phyloP scores from a whole-genome alignment of 208 protist species.

The Trypanosoma brucei region DNA sequence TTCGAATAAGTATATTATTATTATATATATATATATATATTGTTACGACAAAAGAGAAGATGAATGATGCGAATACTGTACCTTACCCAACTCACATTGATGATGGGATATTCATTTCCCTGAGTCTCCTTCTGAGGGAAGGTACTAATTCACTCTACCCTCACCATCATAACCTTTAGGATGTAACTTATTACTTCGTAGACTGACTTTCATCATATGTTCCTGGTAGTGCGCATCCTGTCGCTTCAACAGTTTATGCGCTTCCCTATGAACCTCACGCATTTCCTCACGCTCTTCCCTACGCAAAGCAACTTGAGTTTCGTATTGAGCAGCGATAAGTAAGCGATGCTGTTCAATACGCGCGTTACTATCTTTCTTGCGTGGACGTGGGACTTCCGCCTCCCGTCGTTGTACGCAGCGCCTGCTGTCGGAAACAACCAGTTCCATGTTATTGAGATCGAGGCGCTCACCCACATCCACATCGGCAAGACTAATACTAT shows the following conservation, averaged over 20 bases:
- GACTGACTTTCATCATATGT: conserved; percentile 55
- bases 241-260: conserved; percentile 32
- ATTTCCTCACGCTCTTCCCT: conserved; percentile 67
- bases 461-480: conserved; percentile 30
- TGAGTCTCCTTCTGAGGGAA: no score
- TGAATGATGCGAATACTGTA: no score
- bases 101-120: no score
- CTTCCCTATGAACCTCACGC: conserved; percentile 41
- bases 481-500: conserved; percentile 59
- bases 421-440: conserved; percentile 24
- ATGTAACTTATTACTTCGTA: conserved; percentile 83
- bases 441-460: conserved; percentile 29
- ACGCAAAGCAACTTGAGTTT: conserved; percentile 47
- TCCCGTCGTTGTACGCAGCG: conserved; percentile 55
- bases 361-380: conserved; percentile 58
- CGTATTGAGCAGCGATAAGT: conserved; percentile 50
- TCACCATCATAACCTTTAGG: conserved; percentile 89
- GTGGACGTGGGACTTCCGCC: conserved; percentile 55
- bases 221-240: conserved; percentile 44
- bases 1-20: no score
- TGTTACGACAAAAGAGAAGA: no score
- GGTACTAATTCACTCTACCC: conserved; percentile 33
- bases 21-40: no score
- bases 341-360: conserved; percentile 47
- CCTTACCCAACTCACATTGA: no score